phyloP scores from a whole-genome alignment of 1,139 yeast genomes.

The Pichiaceae sp. region DNA sequence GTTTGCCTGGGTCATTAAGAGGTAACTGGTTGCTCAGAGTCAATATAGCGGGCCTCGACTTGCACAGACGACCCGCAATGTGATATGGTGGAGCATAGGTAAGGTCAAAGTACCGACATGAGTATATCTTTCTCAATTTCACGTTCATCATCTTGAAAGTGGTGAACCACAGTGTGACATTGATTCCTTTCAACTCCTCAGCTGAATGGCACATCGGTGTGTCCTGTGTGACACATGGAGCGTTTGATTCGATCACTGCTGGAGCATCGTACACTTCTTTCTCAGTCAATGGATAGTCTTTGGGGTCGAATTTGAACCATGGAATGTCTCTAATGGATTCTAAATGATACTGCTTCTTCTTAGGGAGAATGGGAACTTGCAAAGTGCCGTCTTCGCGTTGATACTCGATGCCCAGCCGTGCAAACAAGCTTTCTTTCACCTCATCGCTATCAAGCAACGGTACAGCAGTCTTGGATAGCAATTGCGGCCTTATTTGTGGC shows the following conservation, averaged over 20 bases:
- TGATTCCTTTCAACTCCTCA: slow-evolving; percentile 19
- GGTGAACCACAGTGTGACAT: slow-evolving; percentile 11
- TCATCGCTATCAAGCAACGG: too few relatives aligned
- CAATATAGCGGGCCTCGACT: slow-evolving; percentile 40
- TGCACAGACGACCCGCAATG: slow-evolving; percentile 35
- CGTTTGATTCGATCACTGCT: slow-evolving; percentile 9
- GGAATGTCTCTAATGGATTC: slow-evolving; percentile 7
- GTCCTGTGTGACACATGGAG: slow-evolving; percentile 5
- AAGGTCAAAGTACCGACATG: slow-evolving; percentile 25
- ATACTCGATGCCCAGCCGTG: too few relatives aligned
- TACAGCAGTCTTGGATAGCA: too few relatives aligned
- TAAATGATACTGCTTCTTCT: neutral
- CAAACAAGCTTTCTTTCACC: too few relatives aligned
- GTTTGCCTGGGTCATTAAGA: slow-evolving; percentile 9
- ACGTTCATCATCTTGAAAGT: slow-evolving; percentile 6
- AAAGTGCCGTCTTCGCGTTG: neutral
- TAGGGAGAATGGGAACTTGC: neutral
- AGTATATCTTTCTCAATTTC: slow-evolving; percentile 12
- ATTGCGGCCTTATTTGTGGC: too few relatives aligned
- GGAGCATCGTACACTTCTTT: slow-evolving; percentile 11
- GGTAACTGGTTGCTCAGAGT: slow-evolving; percentile 19
- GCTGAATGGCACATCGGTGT: slow-evolving; percentile 9
- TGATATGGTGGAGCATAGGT: slow-evolving; percentile 39
- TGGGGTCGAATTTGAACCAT: slow-evolving; percentile 10
- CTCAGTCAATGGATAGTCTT: slow-evolving; percentile 7